These are phyloP conservation scores for Daldinia loculata DNA, from an alignment of 495 filamentous ascomycete species.

Conservation along the genomic window DNA sequence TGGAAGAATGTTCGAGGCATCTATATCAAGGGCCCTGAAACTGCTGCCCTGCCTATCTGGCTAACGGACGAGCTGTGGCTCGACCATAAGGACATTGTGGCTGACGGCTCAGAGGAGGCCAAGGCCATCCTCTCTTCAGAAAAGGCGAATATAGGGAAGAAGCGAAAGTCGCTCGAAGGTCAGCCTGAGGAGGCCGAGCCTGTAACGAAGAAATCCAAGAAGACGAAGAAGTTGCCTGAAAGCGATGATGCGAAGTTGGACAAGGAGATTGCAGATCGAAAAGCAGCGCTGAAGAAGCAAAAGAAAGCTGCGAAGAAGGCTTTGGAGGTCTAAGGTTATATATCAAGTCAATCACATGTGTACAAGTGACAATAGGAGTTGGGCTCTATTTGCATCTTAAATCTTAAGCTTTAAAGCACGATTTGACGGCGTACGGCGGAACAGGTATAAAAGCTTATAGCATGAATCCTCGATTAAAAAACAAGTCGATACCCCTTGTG, in stretches of 20 bases:
- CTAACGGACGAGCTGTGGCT: slow-evolving; percentile 89
- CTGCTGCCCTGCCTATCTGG: slow-evolving; percentile 89
- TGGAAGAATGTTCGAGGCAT: slow-evolving; percentile 85
- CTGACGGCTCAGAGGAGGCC: slow-evolving; percentile 62
- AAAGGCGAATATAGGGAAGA: slow-evolving; percentile 69
- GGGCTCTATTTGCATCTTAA: slow-evolving; percentile 44
- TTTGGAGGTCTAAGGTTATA: slow-evolving; percentile 48
- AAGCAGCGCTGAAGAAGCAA: slow-evolving; percentile 67
- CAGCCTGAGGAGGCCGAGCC: slow-evolving; percentile 49
- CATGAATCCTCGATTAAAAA: slow-evolving; percentile 19
- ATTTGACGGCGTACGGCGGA: slow-evolving; percentile 28
- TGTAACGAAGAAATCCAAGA: slow-evolving; percentile 59
- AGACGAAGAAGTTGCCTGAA: slow-evolving; percentile 58
- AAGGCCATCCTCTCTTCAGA: slow-evolving; percentile 56
- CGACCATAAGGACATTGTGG: slow-evolving; percentile 78
- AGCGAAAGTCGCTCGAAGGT: slow-evolving; percentile 63
- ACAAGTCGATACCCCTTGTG: slow-evolving; percentile 15
- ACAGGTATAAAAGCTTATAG: slow-evolving; percentile 20
- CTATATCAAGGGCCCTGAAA: slow-evolving; percentile 84
- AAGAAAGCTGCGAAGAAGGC: slow-evolving; percentile 68
- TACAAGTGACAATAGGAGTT: slow-evolving; percentile 39
- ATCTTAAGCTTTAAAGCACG: slow-evolving; percentile 26
- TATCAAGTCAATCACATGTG: slow-evolving; percentile 13
- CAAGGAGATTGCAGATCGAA: slow-evolving; percentile 65
- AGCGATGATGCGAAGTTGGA: slow-evolving; percentile 65